Base-by-base conservation (phyloP, 805 yeast genomes). In the Lipomyces lipofer region DNA sequence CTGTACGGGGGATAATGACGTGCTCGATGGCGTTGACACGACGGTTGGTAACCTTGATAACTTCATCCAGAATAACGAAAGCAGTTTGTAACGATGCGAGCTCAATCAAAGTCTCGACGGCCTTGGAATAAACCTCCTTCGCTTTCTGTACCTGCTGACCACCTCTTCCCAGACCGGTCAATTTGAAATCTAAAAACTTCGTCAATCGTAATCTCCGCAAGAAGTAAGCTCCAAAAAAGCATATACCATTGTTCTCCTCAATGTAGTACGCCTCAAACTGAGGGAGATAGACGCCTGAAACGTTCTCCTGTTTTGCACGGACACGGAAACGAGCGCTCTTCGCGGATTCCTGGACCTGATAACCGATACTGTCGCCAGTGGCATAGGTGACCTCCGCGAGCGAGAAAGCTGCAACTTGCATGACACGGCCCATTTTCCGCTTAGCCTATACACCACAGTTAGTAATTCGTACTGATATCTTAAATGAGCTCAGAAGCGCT, bases 11-110 rank as follows among this genome's bases (percentile, higher is more conserved):
- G 58, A 92, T 92, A 66, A 92, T 91, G 43, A 92, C 98, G 68
- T 92, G 98, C 75, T 92, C 99, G 72, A 92, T 92, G 59, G 99
- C 98, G 71, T 92, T 92, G 67, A 92, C 99, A 79, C 99, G 88
- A 76, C 99, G 83, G 73, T 92, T 92, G 51, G 99, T 92, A 57
- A 94, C 97, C 72, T 94, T 94, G 71, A 92, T 94, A 55, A 92
- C 99, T 72, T 92, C 99, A 73, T 94, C 99, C 66, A 92, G 80
- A 63, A 92, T 92, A 52, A 94, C 89, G 70, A 92, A 92, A 1
- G 98, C 98, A 4, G 98, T 92, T 71, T 92, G 99, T 67, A 94
- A 76, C 10, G 97, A 89, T 0, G 99, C 99, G 63, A 92, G 78
- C 69, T 90, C 97, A 29, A 92, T 97, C 60, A 92, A 78, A 0